phyloP scores from a whole-genome alignment of 306 rosid genomes.

The Fragaria iinumae region DNA sequence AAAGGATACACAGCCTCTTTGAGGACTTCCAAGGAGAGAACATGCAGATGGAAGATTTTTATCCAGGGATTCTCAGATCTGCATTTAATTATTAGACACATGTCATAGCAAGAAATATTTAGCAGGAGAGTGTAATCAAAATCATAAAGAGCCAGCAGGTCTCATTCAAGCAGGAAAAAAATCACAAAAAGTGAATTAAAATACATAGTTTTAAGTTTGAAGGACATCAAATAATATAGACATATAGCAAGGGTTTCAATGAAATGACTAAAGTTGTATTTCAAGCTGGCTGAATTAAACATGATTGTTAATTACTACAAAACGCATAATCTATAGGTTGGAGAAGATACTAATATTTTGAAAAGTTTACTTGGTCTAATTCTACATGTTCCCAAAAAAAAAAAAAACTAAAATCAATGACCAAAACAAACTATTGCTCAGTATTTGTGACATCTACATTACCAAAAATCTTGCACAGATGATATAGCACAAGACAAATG shows the following conservation, averaged over 20 bases:
- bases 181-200: neutral
- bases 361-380: neutral
- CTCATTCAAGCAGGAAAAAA: slow-evolving; percentile 16
- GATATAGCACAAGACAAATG: neutral
- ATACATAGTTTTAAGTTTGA: neutral
- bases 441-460: neutral
- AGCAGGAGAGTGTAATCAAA: slow-evolving; percentile 9
- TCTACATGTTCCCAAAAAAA: neutral
- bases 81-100: slow-evolving; percentile 34
- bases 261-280: neutral
- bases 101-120: slow-evolving; percentile 20
- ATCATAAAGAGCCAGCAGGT: neutral
- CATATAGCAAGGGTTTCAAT: neutral
- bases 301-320: neutral
- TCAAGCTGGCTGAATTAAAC: neutral
- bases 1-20: slow-evolving; percentile 99
- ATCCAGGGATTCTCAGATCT: slow-evolving; percentile 64
- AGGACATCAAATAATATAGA: neutral
- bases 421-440: neutral
- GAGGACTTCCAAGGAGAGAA: slow-evolving; percentile 81
- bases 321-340: slow-evolving; percentile 13
- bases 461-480: neutral
- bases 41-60: slow-evolving; percentile 67
- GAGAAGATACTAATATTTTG: neutral
- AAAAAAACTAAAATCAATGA: neutral